Evolutionary conservation across 305 asterid genomes (phyloP).

Genomic region (Nicotiana rustica): DNA sequence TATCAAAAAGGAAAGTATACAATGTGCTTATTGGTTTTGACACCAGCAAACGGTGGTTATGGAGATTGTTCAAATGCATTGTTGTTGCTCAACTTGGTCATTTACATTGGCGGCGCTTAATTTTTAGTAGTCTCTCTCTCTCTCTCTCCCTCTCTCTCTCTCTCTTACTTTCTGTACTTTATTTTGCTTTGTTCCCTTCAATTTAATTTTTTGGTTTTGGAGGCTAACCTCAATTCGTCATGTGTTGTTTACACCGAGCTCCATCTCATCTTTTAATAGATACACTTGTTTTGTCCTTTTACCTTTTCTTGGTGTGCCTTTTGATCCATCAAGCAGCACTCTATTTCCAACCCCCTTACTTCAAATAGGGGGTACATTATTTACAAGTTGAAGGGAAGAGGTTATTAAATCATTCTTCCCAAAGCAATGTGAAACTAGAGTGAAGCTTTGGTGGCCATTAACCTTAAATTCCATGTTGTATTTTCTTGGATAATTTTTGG

Average conservation of each 20-base stretch:
- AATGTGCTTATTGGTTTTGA: neutral
- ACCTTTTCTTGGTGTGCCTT: neutral
- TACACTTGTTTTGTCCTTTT: neutral
- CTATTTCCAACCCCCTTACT: conserved; percentile 27
- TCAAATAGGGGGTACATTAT: conserved; percentile 17
- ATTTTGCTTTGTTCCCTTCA: neutral
- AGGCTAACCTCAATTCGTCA: neutral
- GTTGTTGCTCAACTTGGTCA: neutral
- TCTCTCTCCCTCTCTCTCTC: too few relatives aligned
- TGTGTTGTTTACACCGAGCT: neutral
- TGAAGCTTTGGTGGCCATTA: neutral
- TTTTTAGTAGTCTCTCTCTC: neutral
- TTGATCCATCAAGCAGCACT: neutral
- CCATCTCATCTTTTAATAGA: neutral
- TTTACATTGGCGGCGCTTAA: neutral
- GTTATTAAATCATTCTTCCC: neutral
- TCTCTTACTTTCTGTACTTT: too few relatives aligned
- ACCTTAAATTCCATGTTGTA: conserved; percentile 12
- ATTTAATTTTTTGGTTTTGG: neutral
- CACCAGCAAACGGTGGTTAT: neutral
- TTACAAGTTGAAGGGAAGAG: conserved; percentile 24
- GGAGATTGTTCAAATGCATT: neutral
- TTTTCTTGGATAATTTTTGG: neutral
- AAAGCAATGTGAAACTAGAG: conserved; percentile 25
- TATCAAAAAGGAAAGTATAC: neutral